phyloP scores from a whole-genome alignment of 768 basidiomycete species.

The Calvatia gigantea region DNA sequence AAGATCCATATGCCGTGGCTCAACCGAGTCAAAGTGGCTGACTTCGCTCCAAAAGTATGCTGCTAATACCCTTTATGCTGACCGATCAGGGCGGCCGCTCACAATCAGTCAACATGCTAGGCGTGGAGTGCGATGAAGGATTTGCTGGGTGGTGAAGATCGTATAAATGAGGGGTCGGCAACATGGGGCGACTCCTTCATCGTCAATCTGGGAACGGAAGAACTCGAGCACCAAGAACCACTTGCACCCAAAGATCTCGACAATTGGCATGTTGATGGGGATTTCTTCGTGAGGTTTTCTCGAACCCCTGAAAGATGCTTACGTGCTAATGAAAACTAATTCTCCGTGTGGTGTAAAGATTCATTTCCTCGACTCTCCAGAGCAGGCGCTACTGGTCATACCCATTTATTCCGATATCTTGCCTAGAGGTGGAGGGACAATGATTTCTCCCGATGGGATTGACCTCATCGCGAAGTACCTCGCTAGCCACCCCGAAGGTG shows the following conservation, averaged over 20 bases:
- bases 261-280: constrained; percentile 65
- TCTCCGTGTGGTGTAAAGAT: constrained; percentile 25
- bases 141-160: constrained; percentile 55
- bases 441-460: constrained; percentile 57
- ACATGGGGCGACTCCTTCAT: constrained; percentile 61
- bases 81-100: neutral
- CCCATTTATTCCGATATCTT: constrained; percentile 57
- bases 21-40: constrained; percentile 39
- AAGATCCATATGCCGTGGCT: constrained; percentile 56
- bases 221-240: constrained; percentile 28
- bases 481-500: constrained; percentile 49
- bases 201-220: constrained; percentile 53
- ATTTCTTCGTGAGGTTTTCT: constrained; percentile 42
- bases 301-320: neutral
- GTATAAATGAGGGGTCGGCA: constrained; percentile 45
- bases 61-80: constrained; percentile 19
- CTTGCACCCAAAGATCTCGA: constrained; percentile 43
- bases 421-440: constrained; percentile 54
- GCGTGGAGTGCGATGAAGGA: constrained; percentile 62
- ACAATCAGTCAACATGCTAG: constrained; percentile 27
- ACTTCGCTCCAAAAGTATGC: constrained; percentile 49
- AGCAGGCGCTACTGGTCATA: constrained; percentile 61
- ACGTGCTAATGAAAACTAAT: neutral
- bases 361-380: constrained; percentile 63
- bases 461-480: constrained; percentile 46